Conservation (phyloP, 192 early-diverging fungal genomes). For the Backusella mclennaniae region DNA sequence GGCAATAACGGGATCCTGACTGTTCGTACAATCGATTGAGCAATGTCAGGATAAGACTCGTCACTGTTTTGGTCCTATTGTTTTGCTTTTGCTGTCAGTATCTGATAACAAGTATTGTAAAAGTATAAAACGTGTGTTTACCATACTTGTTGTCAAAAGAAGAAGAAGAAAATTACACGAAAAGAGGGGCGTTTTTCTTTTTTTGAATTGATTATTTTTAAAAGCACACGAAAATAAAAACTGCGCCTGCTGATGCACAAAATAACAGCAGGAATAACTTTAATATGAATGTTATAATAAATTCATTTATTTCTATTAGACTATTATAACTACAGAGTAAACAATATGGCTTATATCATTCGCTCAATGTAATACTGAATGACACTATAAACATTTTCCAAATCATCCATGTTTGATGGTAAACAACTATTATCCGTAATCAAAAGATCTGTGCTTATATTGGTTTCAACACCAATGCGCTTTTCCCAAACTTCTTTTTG, state of each 20-base stretch:
- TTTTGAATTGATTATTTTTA: too few species aligned
- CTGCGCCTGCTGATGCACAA: neutral
- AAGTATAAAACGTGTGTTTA: neutral
- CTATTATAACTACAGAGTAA: neutral
- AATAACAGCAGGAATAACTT: neutral
- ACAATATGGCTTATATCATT: neutral
- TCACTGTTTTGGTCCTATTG: neutral
- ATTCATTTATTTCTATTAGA: neutral
- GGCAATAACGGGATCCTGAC: neutral
- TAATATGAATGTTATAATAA: neutral
- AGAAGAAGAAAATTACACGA: neutral
- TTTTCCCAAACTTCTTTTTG: neutral
- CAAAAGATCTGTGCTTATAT: neutral
- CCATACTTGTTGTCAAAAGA: neutral
- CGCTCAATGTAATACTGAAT: neutral
- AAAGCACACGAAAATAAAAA: too few species aligned
- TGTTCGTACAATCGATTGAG: neutral
- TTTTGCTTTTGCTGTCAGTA: neutral
- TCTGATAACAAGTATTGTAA: neutral
- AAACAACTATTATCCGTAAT: neutral
- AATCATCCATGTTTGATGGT: neutral
- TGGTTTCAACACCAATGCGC: neutral
- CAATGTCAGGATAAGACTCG: neutral
- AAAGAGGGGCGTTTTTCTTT: neutral
- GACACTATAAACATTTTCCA: neutral